phyloP scores from a whole-genome alignment of 169 alveolate genomes.

The Plasmodium reichenowi region DNA sequence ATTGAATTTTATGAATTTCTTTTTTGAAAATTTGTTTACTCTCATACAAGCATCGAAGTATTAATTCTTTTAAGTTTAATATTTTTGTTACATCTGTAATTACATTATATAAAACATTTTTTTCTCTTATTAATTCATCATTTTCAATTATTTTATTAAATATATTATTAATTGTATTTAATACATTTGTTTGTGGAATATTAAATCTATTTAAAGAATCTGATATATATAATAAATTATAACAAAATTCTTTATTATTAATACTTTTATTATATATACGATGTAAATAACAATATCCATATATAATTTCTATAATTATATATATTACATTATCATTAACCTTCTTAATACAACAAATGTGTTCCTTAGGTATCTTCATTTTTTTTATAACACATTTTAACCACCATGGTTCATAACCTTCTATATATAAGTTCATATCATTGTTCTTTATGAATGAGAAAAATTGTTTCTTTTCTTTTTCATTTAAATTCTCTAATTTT shows the following conservation, averaged over 20 bases:
- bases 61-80: conserved; percentile 37
- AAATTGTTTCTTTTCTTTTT: conserved; percentile 71
- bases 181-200: conserved; percentile 38
- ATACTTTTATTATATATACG: conserved; percentile 50
- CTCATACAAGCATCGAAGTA: conserved; percentile 60
- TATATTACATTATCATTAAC: conserved; percentile 43
- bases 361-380: conserved; percentile 61
- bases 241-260: conserved; percentile 32
- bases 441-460: conserved; percentile 65
- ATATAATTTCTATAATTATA: conserved; percentile 47
- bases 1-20: conserved; percentile 36
- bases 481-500: conserved; percentile 30
- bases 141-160: conserved; percentile 61
- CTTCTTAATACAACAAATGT: conserved; percentile 42
- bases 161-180: conserved; percentile 33
- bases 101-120: conserved; percentile 48
- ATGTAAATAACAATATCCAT: conserved; percentile 52
- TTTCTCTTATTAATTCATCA: conserved; percentile 66
- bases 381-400: conserved; percentile 61
- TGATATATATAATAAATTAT: conserved; percentile 38
- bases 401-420: conserved; percentile 66
- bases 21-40: conserved; percentile 45
- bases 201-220: conserved; percentile 22
- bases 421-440: conserved; percentile 48
- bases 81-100: conserved; percentile 47